Evolutionary conservation across 163 green algal species (phyloP), one percentile per base, ranked within the genome.

Genomic region (Chlorella variabilis): DNA sequence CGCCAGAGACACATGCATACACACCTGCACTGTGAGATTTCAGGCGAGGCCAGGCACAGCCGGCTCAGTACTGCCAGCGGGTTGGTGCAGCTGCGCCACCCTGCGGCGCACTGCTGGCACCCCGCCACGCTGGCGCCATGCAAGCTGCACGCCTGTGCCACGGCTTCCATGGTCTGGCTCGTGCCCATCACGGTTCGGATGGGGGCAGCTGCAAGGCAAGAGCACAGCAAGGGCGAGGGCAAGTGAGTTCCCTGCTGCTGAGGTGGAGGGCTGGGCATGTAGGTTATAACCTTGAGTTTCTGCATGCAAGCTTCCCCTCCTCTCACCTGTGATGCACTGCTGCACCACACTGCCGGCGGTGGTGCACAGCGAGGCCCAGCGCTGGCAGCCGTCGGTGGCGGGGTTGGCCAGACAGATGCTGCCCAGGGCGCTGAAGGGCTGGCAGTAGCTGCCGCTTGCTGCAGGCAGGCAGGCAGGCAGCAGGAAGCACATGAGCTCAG

Each of bases 351-450:
- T 76, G 45, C 75, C 69, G 27, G 67, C 4, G 5, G 68, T 70
- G 20, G 21, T 39, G 70, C 85, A 89, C 58, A 89, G 85, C 25
- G 67, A 54, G 58, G 75, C 76, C 34, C 77, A 89, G 56, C 56
- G 42, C 65, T 78, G 36, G 75, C 84, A 89, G 59, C 71, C 79
- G 27, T 48, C 54, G 66, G 81, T 80, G 23, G 17, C n/a, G 15
- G 54, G 42, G 68, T 85, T 82, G 36, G 73, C 25, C 31, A 42
- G 25, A 75, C 84, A 89, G 36, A 89, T 82, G 66, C 31, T 56
- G 54, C 67, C 75, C 27, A 84, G 63, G 36, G 86, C 45, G 66
- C 38, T 71, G 34, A 89, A 84, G 42, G 75, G 67, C n/a, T 74
- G 27, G 75, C 84, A 89, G 63, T 77, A 84, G 29, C 31, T 38